These are phyloP conservation scores for Xylaria sp. DNA, from an alignment of 2,329 filamentous ascomycete species.

Conservation along the genomic window DNA sequence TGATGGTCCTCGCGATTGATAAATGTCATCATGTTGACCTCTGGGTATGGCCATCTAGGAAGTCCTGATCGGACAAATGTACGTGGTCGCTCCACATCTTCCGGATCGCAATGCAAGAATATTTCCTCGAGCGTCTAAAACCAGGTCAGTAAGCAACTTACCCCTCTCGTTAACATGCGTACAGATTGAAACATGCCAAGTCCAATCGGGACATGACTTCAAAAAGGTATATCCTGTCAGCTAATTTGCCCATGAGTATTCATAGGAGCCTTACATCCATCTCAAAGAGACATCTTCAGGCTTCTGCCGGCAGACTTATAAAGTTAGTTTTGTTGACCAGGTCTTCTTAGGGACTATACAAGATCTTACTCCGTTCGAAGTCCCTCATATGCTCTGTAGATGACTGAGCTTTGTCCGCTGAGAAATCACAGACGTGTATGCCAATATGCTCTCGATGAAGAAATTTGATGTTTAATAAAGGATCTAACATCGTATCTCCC, in stretches of 20 bases:
- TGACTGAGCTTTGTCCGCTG: not conserved
- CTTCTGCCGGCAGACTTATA: constrained; percentile 18
- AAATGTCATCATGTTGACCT: constrained; percentile 29
- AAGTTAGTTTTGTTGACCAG: constrained; percentile 1
- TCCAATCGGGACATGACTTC: constrained; percentile 25
- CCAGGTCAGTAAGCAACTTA: not conserved
- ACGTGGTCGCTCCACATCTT: constrained; percentile 5
- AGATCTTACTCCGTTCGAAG: constrained; percentile 18
- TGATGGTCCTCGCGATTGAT: constrained; percentile 22
- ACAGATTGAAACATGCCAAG: constrained; percentile 27
- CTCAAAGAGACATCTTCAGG: constrained; percentile 16
- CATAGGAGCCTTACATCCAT: constrained; percentile 21
- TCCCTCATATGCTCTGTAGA: constrained; percentile 1
- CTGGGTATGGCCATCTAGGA: constrained; percentile 21
- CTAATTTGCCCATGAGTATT: not conserved
- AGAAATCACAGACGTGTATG: constrained; percentile 25
- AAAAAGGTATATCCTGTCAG: not conserved
- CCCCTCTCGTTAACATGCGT: not conserved
- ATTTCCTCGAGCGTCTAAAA: constrained; percentile 26
- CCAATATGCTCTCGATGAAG: constrained; percentile 12
- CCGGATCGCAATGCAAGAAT: constrained; percentile 21
- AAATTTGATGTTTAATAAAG: constrained; percentile 6
- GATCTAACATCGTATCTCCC: constrained; percentile 1
- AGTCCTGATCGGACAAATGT: constrained; percentile 18
- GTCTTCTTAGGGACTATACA: not conserved